phyloP scores from a whole-genome alignment of 345 rosid species.

The Carallia pectinifolia region DNA sequence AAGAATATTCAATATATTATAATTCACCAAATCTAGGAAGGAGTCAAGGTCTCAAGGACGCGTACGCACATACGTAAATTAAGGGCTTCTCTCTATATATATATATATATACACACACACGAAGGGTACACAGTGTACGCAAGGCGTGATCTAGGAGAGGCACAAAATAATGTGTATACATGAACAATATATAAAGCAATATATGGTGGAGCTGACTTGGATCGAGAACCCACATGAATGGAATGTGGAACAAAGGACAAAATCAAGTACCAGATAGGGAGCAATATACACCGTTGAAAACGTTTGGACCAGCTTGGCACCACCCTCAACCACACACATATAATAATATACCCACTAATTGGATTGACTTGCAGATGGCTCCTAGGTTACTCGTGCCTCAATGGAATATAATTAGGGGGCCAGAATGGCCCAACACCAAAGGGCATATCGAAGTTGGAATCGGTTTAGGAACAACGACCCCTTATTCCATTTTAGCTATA shows the following conservation, averaged over 20 bases:
- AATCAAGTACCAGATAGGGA: background rate
- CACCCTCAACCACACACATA: background rate
- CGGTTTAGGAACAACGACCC: background rate
- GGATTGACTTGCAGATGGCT: constrained; percentile 6
- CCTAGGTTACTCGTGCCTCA: background rate
- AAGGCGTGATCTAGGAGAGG: background rate
- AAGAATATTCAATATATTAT: no score
- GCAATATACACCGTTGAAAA: background rate
- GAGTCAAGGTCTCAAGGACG: no score
- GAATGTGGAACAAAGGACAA: constrained; percentile 24
- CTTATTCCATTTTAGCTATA: no score
- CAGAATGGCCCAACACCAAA: constrained; percentile 1
- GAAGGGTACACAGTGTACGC: background rate
- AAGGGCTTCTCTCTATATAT: background rate
- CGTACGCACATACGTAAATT: background rate
- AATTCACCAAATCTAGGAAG: no score
- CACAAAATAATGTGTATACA: background rate
- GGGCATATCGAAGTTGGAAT: constrained; percentile 1
- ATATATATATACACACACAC: no score
- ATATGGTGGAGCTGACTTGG: constrained; percentile 21
- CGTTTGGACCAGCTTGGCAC: background rate
- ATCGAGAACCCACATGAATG: constrained; percentile 19
- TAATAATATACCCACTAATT: background rate
- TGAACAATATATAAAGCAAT: background rate
- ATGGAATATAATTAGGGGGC: background rate